phyloP scores from a whole-genome alignment of 2,329 filamentous ascomycete species.

The Colletotrichum zoysiae region DNA sequence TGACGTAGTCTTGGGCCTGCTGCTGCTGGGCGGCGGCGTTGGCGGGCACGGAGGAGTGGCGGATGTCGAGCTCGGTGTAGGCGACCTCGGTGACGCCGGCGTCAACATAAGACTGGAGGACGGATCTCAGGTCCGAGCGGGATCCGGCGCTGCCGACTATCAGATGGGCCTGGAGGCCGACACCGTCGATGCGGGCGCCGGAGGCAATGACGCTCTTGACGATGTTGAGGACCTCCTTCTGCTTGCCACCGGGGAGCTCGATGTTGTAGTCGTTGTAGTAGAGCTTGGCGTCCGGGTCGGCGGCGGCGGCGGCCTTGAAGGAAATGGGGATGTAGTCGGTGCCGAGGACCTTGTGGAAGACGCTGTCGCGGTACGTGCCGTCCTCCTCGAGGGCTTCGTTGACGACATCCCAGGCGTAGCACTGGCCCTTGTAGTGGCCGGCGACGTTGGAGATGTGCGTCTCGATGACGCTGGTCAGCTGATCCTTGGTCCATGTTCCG shows the following conservation, averaged over 20 bases:
- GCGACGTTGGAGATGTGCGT: conserved; percentile 63
- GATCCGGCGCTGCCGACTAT: conserved; percentile 57
- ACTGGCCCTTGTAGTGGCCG: conserved; percentile 59
- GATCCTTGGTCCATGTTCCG: conserved; percentile 54
- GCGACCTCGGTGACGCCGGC: conserved; percentile 60
- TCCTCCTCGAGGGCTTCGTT: conserved; percentile 63
- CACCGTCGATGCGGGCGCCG: conserved; percentile 63
- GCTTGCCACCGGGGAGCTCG: conserved; percentile 62
- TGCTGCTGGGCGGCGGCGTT: conserved; percentile 53
- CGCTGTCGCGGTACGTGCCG: conserved; percentile 50
- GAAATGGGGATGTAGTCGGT: conserved; percentile 59
- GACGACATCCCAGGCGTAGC: conserved; percentile 66
- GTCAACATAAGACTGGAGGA: conserved; percentile 65
- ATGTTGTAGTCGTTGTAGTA: conserved; percentile 60
- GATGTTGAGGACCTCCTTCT: conserved; percentile 58
- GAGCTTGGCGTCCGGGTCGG: conserved; percentile 58
- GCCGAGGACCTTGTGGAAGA: conserved; percentile 60
- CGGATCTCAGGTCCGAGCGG: conserved; percentile 55
- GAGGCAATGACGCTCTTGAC: conserved; percentile 52
- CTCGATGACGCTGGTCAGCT: conserved; percentile 56
- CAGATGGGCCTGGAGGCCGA: conserved; percentile 66
- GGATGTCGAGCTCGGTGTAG: conserved; percentile 64
- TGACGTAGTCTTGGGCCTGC: conserved; percentile 60
- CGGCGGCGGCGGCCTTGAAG: conserved; percentile 58
- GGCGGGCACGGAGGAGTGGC: conserved; percentile 59